Conservation (phyloP, 2,329 filamentous ascomycete genomes). For the Pseudocercospora fijiensis region DNA sequence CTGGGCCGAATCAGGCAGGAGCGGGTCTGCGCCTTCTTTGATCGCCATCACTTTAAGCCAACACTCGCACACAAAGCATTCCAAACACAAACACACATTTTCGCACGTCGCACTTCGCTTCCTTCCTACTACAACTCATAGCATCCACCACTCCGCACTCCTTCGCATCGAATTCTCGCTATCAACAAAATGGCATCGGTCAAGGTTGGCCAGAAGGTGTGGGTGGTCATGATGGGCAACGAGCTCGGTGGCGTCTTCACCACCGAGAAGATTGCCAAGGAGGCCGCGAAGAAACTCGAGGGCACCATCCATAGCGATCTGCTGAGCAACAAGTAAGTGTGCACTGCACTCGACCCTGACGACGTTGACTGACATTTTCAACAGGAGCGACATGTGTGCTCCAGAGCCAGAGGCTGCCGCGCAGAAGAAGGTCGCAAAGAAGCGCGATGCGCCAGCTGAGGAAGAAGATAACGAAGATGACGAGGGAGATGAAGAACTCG, state of each 20-base stretch:
- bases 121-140: background rate
- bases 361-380: background rate
- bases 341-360: background rate
- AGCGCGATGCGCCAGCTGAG: constrained; percentile 3
- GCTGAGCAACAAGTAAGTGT: background rate
- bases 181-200: background rate
- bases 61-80: background rate
- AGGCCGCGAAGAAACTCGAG: background rate
- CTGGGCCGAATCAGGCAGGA: constrained; percentile 2
- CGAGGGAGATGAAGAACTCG: background rate
- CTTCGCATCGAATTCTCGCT: background rate
- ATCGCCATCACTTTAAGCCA: background rate
- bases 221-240: background rate
- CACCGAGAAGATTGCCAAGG: background rate
- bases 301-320: background rate
- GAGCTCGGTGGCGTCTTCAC: background rate
- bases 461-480: background rate
- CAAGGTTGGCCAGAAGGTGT: background rate
- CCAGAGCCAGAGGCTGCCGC: background rate
- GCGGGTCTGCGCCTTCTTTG: background rate
- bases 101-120: background rate
- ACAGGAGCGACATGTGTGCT: background rate
- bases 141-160: background rate
- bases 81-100: background rate
- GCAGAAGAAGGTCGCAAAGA: background rate